Percentiles rank a stretch among this genome's conserved stretches.
These are phyloP conservation scores for Aspergillus quadrilineatus DNA, from an alignment of 2,329 filamentous ascomycete species.

Conservation along the genomic window DNA sequence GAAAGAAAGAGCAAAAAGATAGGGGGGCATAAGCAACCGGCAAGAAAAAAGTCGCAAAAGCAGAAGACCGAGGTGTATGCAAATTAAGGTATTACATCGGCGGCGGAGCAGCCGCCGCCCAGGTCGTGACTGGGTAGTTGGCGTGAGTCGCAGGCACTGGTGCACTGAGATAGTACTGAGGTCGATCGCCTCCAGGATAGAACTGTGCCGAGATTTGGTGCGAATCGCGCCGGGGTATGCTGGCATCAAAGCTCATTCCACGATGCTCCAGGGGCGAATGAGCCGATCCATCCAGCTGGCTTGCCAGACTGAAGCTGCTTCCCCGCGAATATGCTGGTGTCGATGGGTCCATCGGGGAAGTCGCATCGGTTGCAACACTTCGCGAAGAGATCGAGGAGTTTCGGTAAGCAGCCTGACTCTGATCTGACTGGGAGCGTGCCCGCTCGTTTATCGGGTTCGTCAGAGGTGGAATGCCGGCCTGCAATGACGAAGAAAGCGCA, in stretches of 20 bases:
- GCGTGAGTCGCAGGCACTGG: constrained; percentile 29
- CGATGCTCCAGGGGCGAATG: constrained; percentile 34
- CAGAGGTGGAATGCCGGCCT: constrained; percentile 31
- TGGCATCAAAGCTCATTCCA: constrained; percentile 34
- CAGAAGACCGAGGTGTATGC: background rate
- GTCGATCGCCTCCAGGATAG: constrained; percentile 33
- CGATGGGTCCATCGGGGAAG: constrained; percentile 40
- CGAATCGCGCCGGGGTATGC: constrained; percentile 38
- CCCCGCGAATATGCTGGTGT: constrained; percentile 37
- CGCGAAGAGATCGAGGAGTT: constrained; percentile 42
- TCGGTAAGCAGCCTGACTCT: constrained; percentile 39
- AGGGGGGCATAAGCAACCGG: constrained; percentile 5
- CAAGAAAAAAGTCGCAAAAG: background rate
- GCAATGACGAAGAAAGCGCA: constrained; percentile 35
- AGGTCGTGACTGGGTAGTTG: constrained; percentile 37
- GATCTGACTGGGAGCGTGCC: constrained; percentile 37
- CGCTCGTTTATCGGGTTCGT: constrained; percentile 36
- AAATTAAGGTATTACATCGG: constrained; percentile 30
- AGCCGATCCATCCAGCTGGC: constrained; percentile 31
- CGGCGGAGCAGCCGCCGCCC: constrained; percentile 40
- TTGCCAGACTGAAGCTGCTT: constrained; percentile 37
- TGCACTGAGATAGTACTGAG: constrained; percentile 35
- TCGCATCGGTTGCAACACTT: constrained; percentile 38
- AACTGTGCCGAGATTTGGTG: constrained; percentile 35
- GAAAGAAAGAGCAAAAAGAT: constrained; percentile 11